These are phyloP conservation scores for Cytospora mali DNA, from an alignment of 2,329 filamentous ascomycete genomes.

Conservation along the genomic window DNA sequence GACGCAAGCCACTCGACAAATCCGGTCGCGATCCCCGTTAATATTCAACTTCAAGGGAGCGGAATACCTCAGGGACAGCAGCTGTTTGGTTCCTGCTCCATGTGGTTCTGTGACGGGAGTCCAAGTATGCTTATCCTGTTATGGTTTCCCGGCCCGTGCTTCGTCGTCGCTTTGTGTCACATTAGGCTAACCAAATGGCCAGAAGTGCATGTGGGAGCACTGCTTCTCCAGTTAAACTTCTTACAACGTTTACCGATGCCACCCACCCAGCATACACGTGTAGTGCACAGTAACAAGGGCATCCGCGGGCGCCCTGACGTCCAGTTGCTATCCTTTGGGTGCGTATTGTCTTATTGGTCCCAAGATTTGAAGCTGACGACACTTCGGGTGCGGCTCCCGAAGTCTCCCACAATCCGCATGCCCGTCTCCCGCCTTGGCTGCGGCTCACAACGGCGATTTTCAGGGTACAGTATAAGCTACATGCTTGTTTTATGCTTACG, in stretches of 20 bases:
- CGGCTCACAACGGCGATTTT: not conserved
- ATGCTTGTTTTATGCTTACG: slow-evolving; percentile 13
- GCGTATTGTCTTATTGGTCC: slow-evolving; percentile 9
- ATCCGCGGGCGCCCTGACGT: slow-evolving; percentile 7
- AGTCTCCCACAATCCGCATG: slow-evolving; percentile 14
- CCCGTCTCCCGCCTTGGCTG: not conserved
- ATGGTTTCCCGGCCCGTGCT: no score
- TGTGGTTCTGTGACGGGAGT: no score
- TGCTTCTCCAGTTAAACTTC: not conserved
- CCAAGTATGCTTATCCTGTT: no score
- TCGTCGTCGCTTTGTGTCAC: no score
- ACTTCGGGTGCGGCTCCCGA: slow-evolving; percentile 12
- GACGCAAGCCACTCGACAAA: not conserved
- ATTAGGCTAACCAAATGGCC: no score
- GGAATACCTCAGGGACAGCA: not conserved
- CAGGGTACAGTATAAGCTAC: slow-evolving; percentile 1
- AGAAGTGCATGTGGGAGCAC: not conserved
- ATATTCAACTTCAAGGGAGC: not conserved
- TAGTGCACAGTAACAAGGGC: not conserved
- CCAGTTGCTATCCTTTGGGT: slow-evolving; percentile 35
- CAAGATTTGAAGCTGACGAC: slow-evolving; percentile 18
- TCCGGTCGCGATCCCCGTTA: no score
- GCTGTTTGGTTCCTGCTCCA: not conserved
- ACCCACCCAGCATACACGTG: not conserved
- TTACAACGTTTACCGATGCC: not conserved